Evolutionary conservation across 257 asterid genomes (phyloP), one percentile per base, ranked within the genome.

Genomic region (Ilex asprella): DNA sequence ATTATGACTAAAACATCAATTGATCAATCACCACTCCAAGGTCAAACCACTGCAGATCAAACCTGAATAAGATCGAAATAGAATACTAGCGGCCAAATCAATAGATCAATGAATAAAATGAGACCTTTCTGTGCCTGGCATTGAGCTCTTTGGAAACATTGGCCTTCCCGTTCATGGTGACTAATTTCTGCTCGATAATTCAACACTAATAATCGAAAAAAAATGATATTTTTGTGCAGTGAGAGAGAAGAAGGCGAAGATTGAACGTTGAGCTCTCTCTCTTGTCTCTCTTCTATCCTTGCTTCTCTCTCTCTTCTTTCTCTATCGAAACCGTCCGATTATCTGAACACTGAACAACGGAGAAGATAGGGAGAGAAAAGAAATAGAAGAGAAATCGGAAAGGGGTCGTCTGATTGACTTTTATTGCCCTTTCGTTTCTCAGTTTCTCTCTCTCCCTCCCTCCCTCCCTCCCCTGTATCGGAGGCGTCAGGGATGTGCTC

Each of bases 131-230:
- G 65, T 93, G 99, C 79, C 70, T 86, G 67, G 91, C 94, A 72
- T 89, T 93, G 61, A 93, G 97, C 89, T 93, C 99, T 68, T 89
- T 93, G 74, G 97, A 80, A 52, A 93, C 99, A 78, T 67, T 79
- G 56, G 99, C 97, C 76, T 93, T 93, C 88, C 79, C 87, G 51
- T 93, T 93, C 99, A 93, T 93, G 80, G 82, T 60, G 82, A 63
- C 27, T n/a, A 7, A 53, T 53, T 53, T 15, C 11, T 53, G 5
- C 15, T 53, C 57, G n/a, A 8, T 16, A 15, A 35, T 35, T 35
- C 5, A 3, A 3, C 5, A 35, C 8, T 31, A 55, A 27, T 35
- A 12, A 31, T 31, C 15, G n/a, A 59, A 53, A 16, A 46, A 60
- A 43, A 49, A 27, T 61, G 72, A 69, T 74, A 60, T 35, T 66